Conservation (phyloP, 2,329 filamentous ascomycete species). For the Triangularia verruculosa region DNA sequence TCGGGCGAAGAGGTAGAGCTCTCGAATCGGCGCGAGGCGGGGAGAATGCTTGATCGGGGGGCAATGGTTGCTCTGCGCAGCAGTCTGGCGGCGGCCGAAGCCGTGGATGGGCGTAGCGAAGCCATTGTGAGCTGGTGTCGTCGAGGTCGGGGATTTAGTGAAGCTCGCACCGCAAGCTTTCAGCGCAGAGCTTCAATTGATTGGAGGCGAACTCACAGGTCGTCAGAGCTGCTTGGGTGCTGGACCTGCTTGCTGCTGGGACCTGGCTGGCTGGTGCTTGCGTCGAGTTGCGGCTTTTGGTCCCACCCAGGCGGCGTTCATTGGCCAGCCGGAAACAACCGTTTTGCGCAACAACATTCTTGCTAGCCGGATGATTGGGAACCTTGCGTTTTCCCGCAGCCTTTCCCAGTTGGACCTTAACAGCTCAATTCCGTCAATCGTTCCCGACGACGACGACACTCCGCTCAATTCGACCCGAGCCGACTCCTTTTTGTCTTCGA, state of each 20-base stretch:
- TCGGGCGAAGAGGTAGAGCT: constrained; percentile 33
- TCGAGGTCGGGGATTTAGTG: background rate
- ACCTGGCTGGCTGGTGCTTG: background rate
- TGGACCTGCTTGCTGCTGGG: no score
- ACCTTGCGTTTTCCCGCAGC: constrained; percentile 25
- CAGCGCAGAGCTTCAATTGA: constrained; percentile 12
- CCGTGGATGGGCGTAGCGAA: constrained; percentile 55
- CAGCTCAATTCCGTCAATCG: constrained; percentile 28
- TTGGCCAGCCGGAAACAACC: constrained; percentile 35
- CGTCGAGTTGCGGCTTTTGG: background rate
- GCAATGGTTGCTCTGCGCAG: constrained; percentile 39
- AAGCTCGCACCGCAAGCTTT: constrained; percentile 1
- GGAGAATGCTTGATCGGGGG: constrained; percentile 38
- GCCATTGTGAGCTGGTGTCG: constrained; percentile 51
- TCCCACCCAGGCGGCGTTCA: constrained; percentile 14
- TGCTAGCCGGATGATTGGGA: constrained; percentile 22
- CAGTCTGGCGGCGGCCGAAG: constrained; percentile 51
- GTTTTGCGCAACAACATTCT: constrained; percentile 31
- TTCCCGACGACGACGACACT: constrained; percentile 16
- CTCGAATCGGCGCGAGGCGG: constrained; percentile 52
- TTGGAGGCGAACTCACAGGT: background rate
- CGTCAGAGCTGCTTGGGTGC: background rate
- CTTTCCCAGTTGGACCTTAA: constrained; percentile 21
- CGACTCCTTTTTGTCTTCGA: constrained; percentile 1
- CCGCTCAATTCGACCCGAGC: background rate